Percentiles rank a stretch among this genome's conserved stretches.
Evolutionary conservation across 108 stramenopile species (phyloP).

Genomic region (Mediolabrus comicus): DNA sequence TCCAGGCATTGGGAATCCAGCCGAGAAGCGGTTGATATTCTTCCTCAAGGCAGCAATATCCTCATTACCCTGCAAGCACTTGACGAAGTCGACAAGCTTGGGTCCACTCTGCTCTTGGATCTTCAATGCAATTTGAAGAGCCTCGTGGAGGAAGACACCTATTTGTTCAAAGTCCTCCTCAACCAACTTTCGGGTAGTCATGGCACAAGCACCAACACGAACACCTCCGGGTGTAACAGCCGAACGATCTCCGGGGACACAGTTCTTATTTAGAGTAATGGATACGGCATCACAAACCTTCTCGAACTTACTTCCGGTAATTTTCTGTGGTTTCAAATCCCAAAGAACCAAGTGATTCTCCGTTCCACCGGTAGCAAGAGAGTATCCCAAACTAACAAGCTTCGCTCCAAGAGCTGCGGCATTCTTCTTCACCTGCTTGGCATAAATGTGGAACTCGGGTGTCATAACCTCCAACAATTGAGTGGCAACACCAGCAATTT

Average conservation of each 20-base stretch:
- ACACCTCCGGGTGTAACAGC: slow-evolving; percentile 99
- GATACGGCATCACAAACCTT: slow-evolving; percentile 96
- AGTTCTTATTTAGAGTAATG: slow-evolving; percentile 99
- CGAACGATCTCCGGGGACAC: slow-evolving; percentile 96
- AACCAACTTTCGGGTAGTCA: slow-evolving; percentile 88
- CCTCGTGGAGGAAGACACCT: slow-evolving; percentile 91
- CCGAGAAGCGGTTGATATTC: slow-evolving; percentile 80
- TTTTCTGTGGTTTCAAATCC: slow-evolving; percentile 93
- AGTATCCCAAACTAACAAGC: slow-evolving; percentile 89
- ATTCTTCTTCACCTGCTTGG: slow-evolving; percentile 92
- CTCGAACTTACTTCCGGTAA: slow-evolving; percentile 99
- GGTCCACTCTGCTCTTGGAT: slow-evolving; percentile 89
- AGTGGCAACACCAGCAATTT: slow-evolving; percentile 98
- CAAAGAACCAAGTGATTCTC: slow-evolving; percentile 99
- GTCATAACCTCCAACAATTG: slow-evolving; percentile 97
- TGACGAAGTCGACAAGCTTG: slow-evolving; percentile 91
- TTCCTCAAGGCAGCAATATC: slow-evolving; percentile 54
- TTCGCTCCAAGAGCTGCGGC: slow-evolving; percentile 88
- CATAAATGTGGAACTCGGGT: slow-evolving; percentile 95
- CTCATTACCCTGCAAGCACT: slow-evolving; percentile 68
- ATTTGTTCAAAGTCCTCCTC: slow-evolving; percentile 97
- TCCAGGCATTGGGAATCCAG: slow-evolving; percentile 98
- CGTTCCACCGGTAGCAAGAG: slow-evolving; percentile 97
- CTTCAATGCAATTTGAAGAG: slow-evolving; percentile 81
- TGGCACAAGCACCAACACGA: slow-evolving; percentile 94